These are phyloP conservation scores for Phaseolus coccineus DNA, from an alignment of 331 rosid species.

Conservation along the genomic window DNA sequence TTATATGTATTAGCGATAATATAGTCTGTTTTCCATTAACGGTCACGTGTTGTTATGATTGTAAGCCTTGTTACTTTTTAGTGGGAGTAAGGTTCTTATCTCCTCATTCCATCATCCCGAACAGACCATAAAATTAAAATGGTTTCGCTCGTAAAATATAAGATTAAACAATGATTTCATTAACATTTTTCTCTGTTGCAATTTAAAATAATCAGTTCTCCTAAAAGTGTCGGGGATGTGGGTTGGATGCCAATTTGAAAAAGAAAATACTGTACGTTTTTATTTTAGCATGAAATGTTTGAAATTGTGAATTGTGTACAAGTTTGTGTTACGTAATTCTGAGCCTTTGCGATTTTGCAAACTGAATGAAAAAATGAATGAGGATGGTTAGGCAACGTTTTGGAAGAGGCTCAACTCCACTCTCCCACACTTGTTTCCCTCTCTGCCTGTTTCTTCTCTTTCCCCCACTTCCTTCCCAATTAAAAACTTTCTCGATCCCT, in stretches of 20 bases:
- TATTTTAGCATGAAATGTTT: background rate
- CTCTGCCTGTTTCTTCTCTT: background rate
- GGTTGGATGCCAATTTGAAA: background rate
- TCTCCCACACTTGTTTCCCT: background rate
- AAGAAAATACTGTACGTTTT: background rate
- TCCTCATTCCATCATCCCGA: background rate
- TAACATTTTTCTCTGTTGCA: background rate
- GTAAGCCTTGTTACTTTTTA: constrained; percentile 7
- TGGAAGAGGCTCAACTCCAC: constrained; percentile 5
- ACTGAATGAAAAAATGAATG: no score
- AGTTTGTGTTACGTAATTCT: background rate
- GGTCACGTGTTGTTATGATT: constrained; percentile 1
- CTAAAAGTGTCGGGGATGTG: background rate
- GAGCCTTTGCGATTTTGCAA: no score
- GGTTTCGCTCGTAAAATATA: background rate
- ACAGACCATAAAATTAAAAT: background rate
- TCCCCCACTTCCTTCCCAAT: constrained; percentile 3
- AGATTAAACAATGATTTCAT: background rate
- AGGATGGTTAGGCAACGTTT: background rate
- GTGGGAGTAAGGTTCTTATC: background rate
- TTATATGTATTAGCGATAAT: background rate
- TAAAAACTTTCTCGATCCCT: background rate
- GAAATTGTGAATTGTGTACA: background rate
- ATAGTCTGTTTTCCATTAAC: background rate
- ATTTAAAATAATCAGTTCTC: background rate